These are phyloP conservation scores for Fusarium coicis DNA, from an alignment of 2,329 filamentous ascomycete species.

Conservation along the genomic window DNA sequence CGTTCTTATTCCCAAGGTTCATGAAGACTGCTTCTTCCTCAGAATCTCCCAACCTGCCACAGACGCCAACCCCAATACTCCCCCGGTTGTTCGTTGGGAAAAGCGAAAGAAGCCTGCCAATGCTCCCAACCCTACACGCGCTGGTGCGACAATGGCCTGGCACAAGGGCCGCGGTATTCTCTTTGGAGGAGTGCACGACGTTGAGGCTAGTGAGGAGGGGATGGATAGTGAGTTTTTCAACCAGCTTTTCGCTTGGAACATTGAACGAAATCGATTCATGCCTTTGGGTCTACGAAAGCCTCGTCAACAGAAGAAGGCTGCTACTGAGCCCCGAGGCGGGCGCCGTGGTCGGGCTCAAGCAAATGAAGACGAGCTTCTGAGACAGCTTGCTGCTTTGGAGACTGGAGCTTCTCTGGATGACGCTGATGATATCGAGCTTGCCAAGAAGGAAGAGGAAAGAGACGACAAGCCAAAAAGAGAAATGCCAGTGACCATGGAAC, in stretches of 20 bases:
- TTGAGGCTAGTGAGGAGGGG: constrained; percentile 90
- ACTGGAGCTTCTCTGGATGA: constrained; percentile 73
- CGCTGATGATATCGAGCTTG: constrained; percentile 60
- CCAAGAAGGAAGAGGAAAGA: constrained; percentile 62
- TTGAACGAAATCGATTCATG: constrained; percentile 96
- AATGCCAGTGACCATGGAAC: constrained; percentile 77
- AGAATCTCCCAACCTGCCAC: constrained; percentile 78
- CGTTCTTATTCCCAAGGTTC: constrained; percentile 85
- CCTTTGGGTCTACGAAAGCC: constrained; percentile 81
- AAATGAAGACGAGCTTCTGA: constrained; percentile 89
- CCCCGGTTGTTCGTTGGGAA: constrained; percentile 88
- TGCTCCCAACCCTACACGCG: constrained; percentile 81
- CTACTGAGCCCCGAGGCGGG: constrained; percentile 63
- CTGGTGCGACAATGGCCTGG: constrained; percentile 91
- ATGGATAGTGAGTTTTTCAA: constrained; percentile 99
- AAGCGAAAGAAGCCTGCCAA: constrained; percentile 92
- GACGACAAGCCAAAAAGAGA: constrained; percentile 69
- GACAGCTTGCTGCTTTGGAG: constrained; percentile 87
- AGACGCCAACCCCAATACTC: constrained; percentile 72
- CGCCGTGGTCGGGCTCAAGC: constrained; percentile 83
- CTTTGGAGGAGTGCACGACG: constrained; percentile 95
- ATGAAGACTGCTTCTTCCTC: constrained; percentile 95
- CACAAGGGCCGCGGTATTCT: constrained; percentile 93
- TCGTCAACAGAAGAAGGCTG: constrained; percentile 70
- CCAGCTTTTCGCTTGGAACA: constrained; percentile 89